Conservation (phyloP, 192 early-diverging fungal genomes). For the Coemansia sp. region DNA sequence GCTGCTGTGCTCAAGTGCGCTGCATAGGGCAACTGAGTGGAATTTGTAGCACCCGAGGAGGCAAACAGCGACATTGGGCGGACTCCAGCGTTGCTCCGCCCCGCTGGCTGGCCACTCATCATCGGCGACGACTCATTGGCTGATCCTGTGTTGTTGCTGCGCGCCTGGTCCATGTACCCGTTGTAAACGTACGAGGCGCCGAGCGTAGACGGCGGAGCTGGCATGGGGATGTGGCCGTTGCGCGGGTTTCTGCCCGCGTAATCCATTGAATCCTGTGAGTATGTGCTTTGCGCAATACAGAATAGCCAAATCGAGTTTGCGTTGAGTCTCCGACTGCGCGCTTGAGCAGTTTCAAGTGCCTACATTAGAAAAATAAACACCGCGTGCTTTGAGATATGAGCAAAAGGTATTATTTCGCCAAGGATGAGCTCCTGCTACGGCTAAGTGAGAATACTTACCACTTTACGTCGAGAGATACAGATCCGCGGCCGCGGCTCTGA, state of each 20-base stretch:
- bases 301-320: background rate
- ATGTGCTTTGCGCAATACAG: background rate
- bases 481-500: background rate
- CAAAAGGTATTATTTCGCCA: too few species aligned
- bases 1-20: background rate
- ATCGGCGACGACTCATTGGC: slow-evolving; percentile 8
- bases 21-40: slow-evolving; percentile 7
- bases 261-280: slow-evolving; percentile 20
- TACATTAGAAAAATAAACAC: background rate
- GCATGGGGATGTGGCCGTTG: slow-evolving; percentile 33
- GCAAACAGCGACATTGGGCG: slow-evolving; percentile 32
- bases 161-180: slow-evolving; percentile 27
- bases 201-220: slow-evolving; percentile 13
- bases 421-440: background rate
- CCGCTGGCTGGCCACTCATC: slow-evolving; percentile 22
- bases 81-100: slow-evolving; percentile 10
- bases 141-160: slow-evolving; percentile 2
- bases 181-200: slow-evolving; percentile 27
- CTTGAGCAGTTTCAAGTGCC: background rate
- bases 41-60: background rate
- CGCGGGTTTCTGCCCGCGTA: slow-evolving; percentile 18
- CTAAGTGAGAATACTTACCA: background rate
- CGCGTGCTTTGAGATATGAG: background rate
- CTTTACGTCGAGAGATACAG: background rate
- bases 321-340: background rate